phyloP scores from a whole-genome alignment of 345 rosid species.

The Corymbia maculata region DNA sequence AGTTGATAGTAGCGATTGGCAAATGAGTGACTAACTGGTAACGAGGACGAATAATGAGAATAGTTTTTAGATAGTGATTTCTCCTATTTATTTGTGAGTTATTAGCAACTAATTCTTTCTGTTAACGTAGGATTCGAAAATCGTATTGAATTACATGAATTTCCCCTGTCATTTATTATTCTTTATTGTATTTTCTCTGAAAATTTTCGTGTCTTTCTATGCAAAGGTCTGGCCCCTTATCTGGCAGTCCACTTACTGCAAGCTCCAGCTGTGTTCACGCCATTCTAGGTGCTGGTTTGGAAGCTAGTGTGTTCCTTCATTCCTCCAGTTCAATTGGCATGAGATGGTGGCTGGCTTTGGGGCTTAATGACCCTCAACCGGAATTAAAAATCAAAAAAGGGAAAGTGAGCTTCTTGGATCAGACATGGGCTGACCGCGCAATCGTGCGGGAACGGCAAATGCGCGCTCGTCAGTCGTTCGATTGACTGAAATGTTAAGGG shows the following conservation, averaged over 20 bases:
- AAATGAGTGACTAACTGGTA: too few relatives aligned
- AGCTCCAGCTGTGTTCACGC: background rate
- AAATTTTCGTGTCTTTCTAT: too few relatives aligned
- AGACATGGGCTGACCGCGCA: background rate
- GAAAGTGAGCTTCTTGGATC: background rate
- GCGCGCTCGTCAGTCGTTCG: background rate
- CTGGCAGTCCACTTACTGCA: background rate
- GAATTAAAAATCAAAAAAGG: background rate
- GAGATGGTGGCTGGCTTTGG: background rate
- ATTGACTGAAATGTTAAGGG: background rate
- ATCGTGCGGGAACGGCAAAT: too few relatives aligned
- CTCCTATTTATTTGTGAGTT: background rate
- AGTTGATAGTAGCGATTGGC: too few relatives aligned
- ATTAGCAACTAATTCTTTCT: accelerated
- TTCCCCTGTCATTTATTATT: background rate
- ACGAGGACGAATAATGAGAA: too few relatives aligned
- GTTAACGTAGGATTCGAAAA: accelerated
- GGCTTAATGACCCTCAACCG: background rate
- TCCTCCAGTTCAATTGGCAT: background rate
- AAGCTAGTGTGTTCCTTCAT: background rate
- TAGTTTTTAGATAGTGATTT: background rate
- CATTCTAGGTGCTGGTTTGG: background rate
- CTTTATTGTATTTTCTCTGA: background rate
- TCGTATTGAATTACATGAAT: accelerated
- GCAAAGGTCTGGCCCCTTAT: too few relatives aligned